These are phyloP conservation scores for Moesziomyces sp. DNA, from an alignment of 1,284 basidiomycete genomes.

Conservation along the genomic window DNA sequence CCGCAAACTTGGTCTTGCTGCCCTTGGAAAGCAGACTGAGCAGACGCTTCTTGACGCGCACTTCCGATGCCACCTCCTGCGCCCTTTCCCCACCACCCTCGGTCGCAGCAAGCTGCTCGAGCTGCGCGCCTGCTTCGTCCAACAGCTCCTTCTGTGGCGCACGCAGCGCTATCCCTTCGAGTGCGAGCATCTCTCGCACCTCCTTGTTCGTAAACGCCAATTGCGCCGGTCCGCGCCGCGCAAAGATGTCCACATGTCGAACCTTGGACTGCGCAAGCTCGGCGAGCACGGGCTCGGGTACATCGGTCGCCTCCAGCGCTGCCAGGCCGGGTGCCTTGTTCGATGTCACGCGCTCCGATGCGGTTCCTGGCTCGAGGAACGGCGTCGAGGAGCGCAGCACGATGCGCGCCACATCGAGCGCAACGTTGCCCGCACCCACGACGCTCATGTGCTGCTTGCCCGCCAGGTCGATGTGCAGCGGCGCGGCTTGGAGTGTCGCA, in stretches of 20 bases:
- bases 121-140: slow-evolving; percentile 57
- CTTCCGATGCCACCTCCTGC: slow-evolving; percentile 43
- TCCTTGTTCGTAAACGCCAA: slow-evolving; percentile 95
- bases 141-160: slow-evolving; percentile 67
- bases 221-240: slow-evolving; percentile 85
- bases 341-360: slow-evolving; percentile 4
- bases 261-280: slow-evolving; percentile 76
- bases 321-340: slow-evolving; percentile 68
- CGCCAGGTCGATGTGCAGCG: slow-evolving; percentile 72
- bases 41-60: slow-evolving; percentile 70
- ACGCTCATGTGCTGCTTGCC: slow-evolving; percentile 76
- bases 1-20: slow-evolving; percentile 70
- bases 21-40: slow-evolving; percentile 77
- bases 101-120: slow-evolving; percentile 45
- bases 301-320: slow-evolving; percentile 79
- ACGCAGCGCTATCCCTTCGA: slow-evolving; percentile 78
- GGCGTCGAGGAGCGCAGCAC: slow-evolving; percentile 73
- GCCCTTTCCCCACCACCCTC: slow-evolving; percentile 8
- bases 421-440: slow-evolving; percentile 96
- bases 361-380: slow-evolving; percentile 26
- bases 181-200: slow-evolving; percentile 85
- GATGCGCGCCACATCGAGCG: slow-evolving; percentile 91
- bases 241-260: slow-evolving; percentile 83
- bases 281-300: slow-evolving; percentile 81
- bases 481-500: slow-evolving; percentile 5